Base-by-base conservation (phyloP, 2,329 filamentous ascomycete species). In the Lasiodiplodia sp. region DNA sequence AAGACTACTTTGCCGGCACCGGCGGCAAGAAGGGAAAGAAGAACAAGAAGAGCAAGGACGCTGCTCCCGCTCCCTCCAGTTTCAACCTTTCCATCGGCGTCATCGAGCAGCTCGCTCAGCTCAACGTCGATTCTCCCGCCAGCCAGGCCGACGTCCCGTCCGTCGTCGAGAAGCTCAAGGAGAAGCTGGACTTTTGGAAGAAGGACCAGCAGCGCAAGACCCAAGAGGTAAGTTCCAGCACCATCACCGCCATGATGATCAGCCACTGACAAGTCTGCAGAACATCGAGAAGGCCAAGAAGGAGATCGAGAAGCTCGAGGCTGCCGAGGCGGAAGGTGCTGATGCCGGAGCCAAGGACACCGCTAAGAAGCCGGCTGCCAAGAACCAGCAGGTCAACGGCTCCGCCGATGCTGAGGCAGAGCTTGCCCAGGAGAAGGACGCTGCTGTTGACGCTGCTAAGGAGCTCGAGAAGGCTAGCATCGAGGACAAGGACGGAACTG, bases 241-340 rank as follows among this genome's bases (percentile, higher is more conserved):
- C 8, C 23, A 6, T 18, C n/a, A 65, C 73, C 76, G 69, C 11
- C n/a, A n/a, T 47, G 8, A 0, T 11, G n/a, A n/a, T 21, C 44
- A 4, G 7, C n/a, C 8, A n/a, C 44, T 47, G n/a, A 47, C 44
- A 21, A 8, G 21, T 63, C 23, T 31, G 28, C 38, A 98, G 96
- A 99, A 99, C 86, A 91, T 98, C 70, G 92, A 93, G 72, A 97
- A 97, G 83, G 96, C 96, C 70, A 92, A 97, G 86, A 95, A 95
- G 82, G 94, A 97, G 81, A 96, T 99, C 71, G 93, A 94, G 78
- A 90, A 90, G 73, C 88, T 98, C 53, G 88, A 90, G 74, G 83
- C 86, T 68, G 95, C 97, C 78, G 75, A 82, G n/a, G 83, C 86
- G 71, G 84, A 83, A 69, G 75, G 78, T 69, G 77, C 79, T 70